phyloP scores from a whole-genome alignment of 2,329 filamentous ascomycete species.

The Penicillium sp. region DNA sequence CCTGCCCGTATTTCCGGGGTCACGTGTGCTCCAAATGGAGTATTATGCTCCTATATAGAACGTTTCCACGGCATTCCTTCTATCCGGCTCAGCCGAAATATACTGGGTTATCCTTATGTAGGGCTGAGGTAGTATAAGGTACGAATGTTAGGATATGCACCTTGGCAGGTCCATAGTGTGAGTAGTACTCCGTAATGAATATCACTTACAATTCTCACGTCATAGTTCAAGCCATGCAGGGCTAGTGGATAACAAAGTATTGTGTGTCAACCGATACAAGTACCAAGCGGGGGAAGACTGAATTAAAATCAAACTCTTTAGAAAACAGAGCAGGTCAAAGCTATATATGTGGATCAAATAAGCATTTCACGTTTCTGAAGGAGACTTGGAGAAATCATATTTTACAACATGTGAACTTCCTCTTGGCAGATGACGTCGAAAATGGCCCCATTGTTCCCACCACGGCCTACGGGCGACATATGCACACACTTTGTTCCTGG shows the following conservation, averaged over 20 bases:
- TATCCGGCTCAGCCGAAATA: not conserved
- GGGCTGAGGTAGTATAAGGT: not conserved
- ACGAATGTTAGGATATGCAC: not conserved
- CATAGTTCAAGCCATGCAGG: not conserved
- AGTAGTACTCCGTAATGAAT: not conserved
- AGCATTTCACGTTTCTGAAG: not conserved
- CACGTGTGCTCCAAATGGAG: slow-evolving; percentile 15
- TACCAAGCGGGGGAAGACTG: not conserved
- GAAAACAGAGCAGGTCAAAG: not conserved
- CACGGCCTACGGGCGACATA: too few relatives aligned
- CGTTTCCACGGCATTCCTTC: not conserved
- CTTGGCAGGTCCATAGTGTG: not conserved
- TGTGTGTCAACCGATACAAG: not conserved
- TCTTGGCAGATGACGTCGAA: not conserved
- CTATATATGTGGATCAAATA: not conserved
- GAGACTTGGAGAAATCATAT: not conserved
- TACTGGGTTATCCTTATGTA: not conserved
- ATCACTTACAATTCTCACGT: not conserved
- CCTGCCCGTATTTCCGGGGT: slow-evolving; percentile 16
- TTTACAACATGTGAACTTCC: not conserved
- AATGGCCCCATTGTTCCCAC: too few relatives aligned
- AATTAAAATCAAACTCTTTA: not conserved
- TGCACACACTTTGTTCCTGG: too few relatives aligned
- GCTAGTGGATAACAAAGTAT: not conserved
- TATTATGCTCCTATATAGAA: slow-evolving; percentile 13